A percentile compares a stretch with the other conserved stretches of the same genome.
Evolutionary conservation across 371 early-diverging fungal species (phyloP).

Genomic region (Rhizopus arrhizus): DNA sequence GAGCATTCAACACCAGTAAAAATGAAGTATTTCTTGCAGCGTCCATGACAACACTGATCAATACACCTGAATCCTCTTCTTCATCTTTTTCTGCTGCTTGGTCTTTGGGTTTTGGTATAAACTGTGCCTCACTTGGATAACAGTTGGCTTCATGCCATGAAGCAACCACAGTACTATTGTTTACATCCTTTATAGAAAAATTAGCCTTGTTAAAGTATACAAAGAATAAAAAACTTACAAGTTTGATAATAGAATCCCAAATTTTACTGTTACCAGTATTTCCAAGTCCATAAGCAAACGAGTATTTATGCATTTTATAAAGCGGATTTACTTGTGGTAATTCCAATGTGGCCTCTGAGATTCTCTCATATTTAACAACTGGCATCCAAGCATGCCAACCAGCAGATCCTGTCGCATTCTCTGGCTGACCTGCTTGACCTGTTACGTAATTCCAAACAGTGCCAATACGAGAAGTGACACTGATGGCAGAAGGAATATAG

Average conservation of each 20-base stretch:
- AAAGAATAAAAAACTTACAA: conserved; percentile 34
- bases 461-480: conserved; percentile 32
- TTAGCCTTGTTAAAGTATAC: conserved; percentile 7
- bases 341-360: conserved; percentile 52
- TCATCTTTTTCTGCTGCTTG: conserved; percentile 34
- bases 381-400: conserved; percentile 41
- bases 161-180: conserved; percentile 30
- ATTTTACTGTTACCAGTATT: conserved; percentile 51
- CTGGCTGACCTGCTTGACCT: conserved; percentile 3
- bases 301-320: conserved; percentile 54
- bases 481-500: conserved; percentile 31
- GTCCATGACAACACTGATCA: conserved; percentile 75
- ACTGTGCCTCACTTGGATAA: conserved; percentile 75
- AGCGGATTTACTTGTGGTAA: conserved; percentile 69
- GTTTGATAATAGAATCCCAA: conserved; percentile 74
- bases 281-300: conserved; percentile 68
- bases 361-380: conserved; percentile 24
- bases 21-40: conserved; percentile 64
- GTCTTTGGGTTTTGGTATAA: conserved; percentile 56
- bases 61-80: conserved; percentile 73
- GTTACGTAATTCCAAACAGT: conserved; percentile 23
- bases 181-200: conserved; percentile 25
- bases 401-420: conserved; percentile 12
- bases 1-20: conserved; percentile 74
- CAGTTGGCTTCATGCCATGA: conserved; percentile 62